Evolutionary conservation across 2,329 filamentous ascomycete genomes (phyloP).

Genomic region (Thielaviopsis euricoi): DNA sequence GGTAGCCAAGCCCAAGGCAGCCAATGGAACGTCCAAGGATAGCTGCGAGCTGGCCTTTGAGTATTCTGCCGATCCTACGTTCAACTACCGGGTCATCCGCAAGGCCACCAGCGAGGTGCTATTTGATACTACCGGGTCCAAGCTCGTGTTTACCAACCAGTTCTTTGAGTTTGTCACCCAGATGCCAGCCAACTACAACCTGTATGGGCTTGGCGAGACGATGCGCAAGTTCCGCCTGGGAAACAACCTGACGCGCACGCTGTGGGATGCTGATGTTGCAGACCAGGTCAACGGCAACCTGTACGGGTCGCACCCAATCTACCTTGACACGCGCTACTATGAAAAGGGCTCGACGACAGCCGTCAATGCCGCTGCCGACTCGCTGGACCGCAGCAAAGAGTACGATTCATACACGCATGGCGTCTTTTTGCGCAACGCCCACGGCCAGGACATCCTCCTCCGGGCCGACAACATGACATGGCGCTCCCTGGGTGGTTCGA

Average conservation of each 20-base stretch:
- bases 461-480: constrained; percentile 49
- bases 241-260: constrained; percentile 49
- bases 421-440: constrained; percentile 60
- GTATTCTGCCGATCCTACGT: constrained; percentile 38
- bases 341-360: constrained; percentile 31
- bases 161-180: constrained; percentile 56
- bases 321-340: constrained; percentile 65
- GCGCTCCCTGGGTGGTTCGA: constrained; percentile 56
- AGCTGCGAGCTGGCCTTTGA: constrained; percentile 36
- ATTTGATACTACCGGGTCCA: constrained; percentile 47
- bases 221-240: constrained; percentile 57
- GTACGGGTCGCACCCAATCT: constrained; percentile 64
- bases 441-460: constrained; percentile 58
- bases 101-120: constrained; percentile 45
- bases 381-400: constrained; percentile 22
- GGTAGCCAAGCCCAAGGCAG: constrained; percentile 40
- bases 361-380: constrained; percentile 30
- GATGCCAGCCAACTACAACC: constrained; percentile 54
- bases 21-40: constrained; percentile 54
- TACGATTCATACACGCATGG: constrained; percentile 59
- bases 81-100: constrained; percentile 49
- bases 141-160: constrained; percentile 59
- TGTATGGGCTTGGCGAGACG: constrained; percentile 59
- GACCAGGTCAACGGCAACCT: constrained; percentile 51
- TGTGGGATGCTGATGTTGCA: constrained; percentile 50